Percentiles rank a stretch among this genome's conserved stretches.
Evolutionary conservation across 2,329 filamentous ascomycete genomes (phyloP).

Genomic region (Aspergillus sp.): DNA sequence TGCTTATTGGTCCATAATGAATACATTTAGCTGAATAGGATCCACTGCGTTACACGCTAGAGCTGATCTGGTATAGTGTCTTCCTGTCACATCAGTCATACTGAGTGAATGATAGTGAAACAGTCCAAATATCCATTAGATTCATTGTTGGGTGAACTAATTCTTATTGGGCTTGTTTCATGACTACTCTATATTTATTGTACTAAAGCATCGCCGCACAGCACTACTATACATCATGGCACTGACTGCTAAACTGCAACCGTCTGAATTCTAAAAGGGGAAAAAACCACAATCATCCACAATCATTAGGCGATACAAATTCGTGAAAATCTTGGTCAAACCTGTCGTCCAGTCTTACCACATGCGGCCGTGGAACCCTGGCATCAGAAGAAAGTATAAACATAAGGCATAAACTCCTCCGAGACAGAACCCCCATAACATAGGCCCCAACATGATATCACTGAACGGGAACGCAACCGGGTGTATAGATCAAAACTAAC

Average conservation of each 20-base stretch:
- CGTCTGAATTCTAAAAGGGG: slow-evolving; percentile 18
- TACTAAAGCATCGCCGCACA: neutral
- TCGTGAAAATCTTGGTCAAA: slow-evolving; percentile 22
- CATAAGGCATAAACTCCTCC: slow-evolving; percentile 16
- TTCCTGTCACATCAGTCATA: too few relatives aligned
- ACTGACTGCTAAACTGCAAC: slow-evolving; percentile 4
- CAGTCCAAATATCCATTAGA: too few relatives aligned
- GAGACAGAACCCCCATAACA: slow-evolving; percentile 17
- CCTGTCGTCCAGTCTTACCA: slow-evolving; percentile 14
- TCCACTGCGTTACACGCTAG: too few relatives aligned
- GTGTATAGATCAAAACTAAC: slow-evolving; percentile 19
- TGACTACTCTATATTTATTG: too few relatives aligned
- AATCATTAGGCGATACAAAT: slow-evolving; percentile 32
- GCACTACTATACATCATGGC: slow-evolving; percentile 12
- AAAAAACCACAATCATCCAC: slow-evolving; percentile 17
- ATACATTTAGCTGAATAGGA: too few relatives aligned
- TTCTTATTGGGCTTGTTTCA: too few relatives aligned
- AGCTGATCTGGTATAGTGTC: too few relatives aligned
- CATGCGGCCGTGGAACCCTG: slow-evolving; percentile 13
- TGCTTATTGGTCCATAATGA: too few relatives aligned
- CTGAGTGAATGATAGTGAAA: too few relatives aligned
- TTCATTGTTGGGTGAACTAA: too few relatives aligned
- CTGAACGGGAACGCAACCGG: slow-evolving; percentile 6
- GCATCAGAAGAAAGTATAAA: slow-evolving; percentile 20
- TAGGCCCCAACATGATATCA: slow-evolving; percentile 11